phyloP scores from a whole-genome alignment of 2,329 filamentous ascomycete species.

The Colletotrichum somersetense region DNA sequence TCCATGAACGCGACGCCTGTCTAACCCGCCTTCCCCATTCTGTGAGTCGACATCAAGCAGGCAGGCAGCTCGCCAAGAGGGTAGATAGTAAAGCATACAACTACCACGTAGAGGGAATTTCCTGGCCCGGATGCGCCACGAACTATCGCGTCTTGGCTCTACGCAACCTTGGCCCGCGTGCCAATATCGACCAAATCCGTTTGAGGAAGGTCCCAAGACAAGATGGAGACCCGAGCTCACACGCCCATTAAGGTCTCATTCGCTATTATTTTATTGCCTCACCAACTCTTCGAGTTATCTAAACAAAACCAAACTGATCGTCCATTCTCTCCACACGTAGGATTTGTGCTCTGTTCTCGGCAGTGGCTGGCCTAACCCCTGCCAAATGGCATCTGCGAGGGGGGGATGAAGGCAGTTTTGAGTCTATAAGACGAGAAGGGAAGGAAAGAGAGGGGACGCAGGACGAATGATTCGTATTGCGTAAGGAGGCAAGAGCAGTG shows the following conservation, averaged over 20 bases:
- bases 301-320: neutral
- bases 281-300: neutral
- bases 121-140: neutral
- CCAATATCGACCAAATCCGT: constrained; percentile 1
- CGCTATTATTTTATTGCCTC: neutral
- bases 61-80: neutral
- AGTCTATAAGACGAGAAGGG: too few species aligned
- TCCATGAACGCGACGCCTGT: too few species aligned
- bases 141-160: constrained; percentile 4
- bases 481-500: too few species aligned
- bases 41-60: neutral
- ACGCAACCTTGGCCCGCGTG: neutral
- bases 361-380: constrained; percentile 26
- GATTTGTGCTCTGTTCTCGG: neutral
- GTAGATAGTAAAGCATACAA: neutral
- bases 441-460: neutral
- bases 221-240: neutral
- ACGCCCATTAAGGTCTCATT: neutral
- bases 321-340: neutral
- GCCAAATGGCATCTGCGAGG: neutral
- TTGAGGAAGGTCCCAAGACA: constrained; percentile 28
- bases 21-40: constrained; percentile 1
- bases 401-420: too few species aligned
- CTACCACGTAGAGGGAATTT: neutral
- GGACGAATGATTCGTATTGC: too few species aligned